phyloP scores from a whole-genome alignment of 306 rosid species.

The Dryas octopetala region DNA sequence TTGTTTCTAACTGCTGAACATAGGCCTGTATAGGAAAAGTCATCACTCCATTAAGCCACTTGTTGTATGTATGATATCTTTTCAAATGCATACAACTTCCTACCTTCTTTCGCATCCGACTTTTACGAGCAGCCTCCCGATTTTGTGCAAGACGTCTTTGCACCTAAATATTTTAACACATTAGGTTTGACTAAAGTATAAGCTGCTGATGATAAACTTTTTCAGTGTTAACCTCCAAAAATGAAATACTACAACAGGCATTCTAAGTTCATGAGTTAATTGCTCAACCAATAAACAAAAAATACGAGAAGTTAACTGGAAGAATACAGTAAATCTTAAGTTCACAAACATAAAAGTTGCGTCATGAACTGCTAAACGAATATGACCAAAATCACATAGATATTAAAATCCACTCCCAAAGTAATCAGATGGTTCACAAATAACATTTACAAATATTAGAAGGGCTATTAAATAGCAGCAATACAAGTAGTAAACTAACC shows the following conservation, averaged over 20 bases:
- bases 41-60: slow-evolving; percentile 24
- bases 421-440: neutral
- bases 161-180: slow-evolving; percentile 51
- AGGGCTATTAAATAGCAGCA: neutral
- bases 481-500: neutral
- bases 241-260: neutral
- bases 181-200: slow-evolving; percentile 4
- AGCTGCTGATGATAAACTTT: neutral
- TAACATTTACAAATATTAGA: neutral
- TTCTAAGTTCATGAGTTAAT: neutral
- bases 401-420: neutral
- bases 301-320: slow-evolving; percentile 7
- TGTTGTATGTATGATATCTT: slow-evolving; percentile 14
- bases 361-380: neutral
- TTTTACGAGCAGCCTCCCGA: slow-evolving; percentile 98
- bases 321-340: neutral
- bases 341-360: neutral
- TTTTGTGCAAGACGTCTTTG: slow-evolving; percentile 96
- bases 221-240: neutral
- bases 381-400: neutral
- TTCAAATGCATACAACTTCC: slow-evolving; percentile 29
- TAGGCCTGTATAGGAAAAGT: slow-evolving; percentile 59
- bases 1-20: slow-evolving; percentile 85
- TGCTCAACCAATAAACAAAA: slow-evolving; percentile 15
- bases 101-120: slow-evolving; percentile 92